phyloP scores from a whole-genome alignment of 2,329 filamentous ascomycete species.

The Stromatinia cepivora region DNA sequence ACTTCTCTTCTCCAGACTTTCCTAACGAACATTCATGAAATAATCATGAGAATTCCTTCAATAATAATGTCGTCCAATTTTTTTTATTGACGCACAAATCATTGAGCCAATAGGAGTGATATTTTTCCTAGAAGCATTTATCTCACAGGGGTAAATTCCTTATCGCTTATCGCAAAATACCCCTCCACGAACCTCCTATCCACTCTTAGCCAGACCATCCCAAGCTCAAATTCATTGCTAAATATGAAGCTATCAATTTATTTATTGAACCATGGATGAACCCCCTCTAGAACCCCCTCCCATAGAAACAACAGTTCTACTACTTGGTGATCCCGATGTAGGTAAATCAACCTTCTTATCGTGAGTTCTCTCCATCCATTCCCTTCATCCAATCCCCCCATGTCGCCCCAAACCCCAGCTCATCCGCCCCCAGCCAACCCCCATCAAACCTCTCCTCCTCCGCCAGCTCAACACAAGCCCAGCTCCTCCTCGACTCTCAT shows the following conservation, averaged over 20 bases:
- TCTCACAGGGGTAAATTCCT: conserved; percentile 12
- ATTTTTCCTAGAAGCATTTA: conserved; percentile 1
- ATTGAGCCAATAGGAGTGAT: conserved; percentile 10
- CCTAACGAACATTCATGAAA: conserved; percentile 18
- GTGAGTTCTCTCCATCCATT: conserved; percentile 45
- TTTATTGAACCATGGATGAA: conserved; percentile 37
- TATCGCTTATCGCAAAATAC: conserved; percentile 21
- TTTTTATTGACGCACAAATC: conserved; percentile 17
- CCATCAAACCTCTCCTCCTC: conserved; percentile 43
- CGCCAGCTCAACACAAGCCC: neutral
- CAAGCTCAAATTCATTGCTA: neutral
- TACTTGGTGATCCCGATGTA: conserved; percentile 59
- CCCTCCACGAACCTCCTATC: neutral
- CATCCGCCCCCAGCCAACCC: conserved; percentile 41
- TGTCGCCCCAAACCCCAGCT: neutral
- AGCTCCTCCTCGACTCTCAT: conserved; percentile 57
- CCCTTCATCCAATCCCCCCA: neutral
- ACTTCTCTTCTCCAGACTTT: neutral
- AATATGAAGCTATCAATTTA: neutral
- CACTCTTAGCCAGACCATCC: neutral
- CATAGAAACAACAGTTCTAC: conserved; percentile 52
- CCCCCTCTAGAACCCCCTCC: conserved; percentile 26
- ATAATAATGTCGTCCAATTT: neutral
- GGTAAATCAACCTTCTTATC: conserved; percentile 64
- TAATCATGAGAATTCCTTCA: neutral